A percentile compares a stretch with the other conserved stretches of the same genome.
These are phyloP conservation scores for Fimicolochytrium jonesii DNA, from an alignment of 192 early-diverging fungal genomes.

Conservation along the genomic window DNA sequence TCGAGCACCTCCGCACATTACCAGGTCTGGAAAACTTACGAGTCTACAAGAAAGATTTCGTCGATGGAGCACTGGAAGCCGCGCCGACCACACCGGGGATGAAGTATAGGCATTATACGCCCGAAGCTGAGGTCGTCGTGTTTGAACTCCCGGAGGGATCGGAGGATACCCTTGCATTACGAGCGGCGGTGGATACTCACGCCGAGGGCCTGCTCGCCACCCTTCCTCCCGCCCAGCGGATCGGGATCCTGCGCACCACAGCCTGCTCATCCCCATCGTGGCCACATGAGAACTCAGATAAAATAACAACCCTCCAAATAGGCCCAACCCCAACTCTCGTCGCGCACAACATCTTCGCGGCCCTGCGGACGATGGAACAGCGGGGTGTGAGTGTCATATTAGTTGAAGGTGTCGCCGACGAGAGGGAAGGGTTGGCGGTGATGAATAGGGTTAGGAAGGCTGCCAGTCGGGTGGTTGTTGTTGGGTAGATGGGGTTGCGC, in stretches of 20 bases:
- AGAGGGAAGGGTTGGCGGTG: conserved; percentile 85
- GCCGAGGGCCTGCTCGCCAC: not conserved
- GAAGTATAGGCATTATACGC: conserved; percentile 99
- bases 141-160: conserved; percentile 39
- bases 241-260: conserved; percentile 37
- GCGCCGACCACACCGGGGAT: conserved; percentile 96
- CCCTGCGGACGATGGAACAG: conserved; percentile 73
- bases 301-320: conserved; percentile 47
- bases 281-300: not conserved
- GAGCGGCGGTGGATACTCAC: conserved; percentile 18
- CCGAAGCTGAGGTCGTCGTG: conserved; percentile 78
- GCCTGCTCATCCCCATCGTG: not conserved
- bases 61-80: conserved; percentile 60
- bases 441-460: conserved; percentile 96
- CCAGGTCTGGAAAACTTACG: conserved; percentile 62
- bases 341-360: conserved; percentile 75
- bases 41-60: conserved; percentile 79
- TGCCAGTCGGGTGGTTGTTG: too few species aligned
- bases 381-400: conserved; percentile 68
- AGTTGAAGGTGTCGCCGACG: conserved; percentile 87
- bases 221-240: not conserved
- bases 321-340: conserved; percentile 57
- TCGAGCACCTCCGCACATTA: conserved; percentile 62
- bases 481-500: too few species aligned
- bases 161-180: not conserved